Base-by-base conservation (phyloP, 306 rosid genomes). In the Glycine latifolia region DNA sequence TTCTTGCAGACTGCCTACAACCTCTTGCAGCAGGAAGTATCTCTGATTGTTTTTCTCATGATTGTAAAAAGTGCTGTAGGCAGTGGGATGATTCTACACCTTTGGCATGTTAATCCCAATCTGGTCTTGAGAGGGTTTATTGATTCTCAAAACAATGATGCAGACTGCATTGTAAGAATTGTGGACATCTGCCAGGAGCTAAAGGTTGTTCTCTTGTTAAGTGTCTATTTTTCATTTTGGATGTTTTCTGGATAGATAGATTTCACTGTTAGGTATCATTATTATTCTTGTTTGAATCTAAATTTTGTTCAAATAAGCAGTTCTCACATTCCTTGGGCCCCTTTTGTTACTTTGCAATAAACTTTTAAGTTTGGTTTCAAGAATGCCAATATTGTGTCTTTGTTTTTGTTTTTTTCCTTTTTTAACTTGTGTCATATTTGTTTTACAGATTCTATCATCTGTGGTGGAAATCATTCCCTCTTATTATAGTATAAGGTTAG, bases 1-100 rank as follows among this genome's bases (percentile, higher is more conserved):
- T 84, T 68, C 75, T 75, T 93, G 87, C 95, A 96, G 99, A 96
- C 97, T 78, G 86, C 92, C 10, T 96, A 96, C 84, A 96, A 89
- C 86, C 92, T 96, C 85, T 89, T 94, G 86, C 98, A 92, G 82
- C 84, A 84, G 75, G 98, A 96, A 85, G 95, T 94, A 75, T 90
- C 94, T 66, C 56, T 77, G 10, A 80, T 81, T 68, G 95, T 89
- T 74, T 94, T 96, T 77, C 98, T 97, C 61, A 74, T 80, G 81
- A 85, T 94, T 41, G 49, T 92, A 65, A 92, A 91, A 85, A 89
- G 88, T 85, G 83, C 86, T 44, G 81, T 50, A 63, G 90, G 84
- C 15, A 87, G 80, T 76, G 92, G 93, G 77, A 87, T 94, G 85
- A 86, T 93, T 85, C 89, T 78, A 63, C 89, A 92, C 78, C 93